Evolutionary conservation across 345 rosid species (phyloP), one percentile per base, ranked within the genome.

Genomic region (Isatis tinctoria): DNA sequence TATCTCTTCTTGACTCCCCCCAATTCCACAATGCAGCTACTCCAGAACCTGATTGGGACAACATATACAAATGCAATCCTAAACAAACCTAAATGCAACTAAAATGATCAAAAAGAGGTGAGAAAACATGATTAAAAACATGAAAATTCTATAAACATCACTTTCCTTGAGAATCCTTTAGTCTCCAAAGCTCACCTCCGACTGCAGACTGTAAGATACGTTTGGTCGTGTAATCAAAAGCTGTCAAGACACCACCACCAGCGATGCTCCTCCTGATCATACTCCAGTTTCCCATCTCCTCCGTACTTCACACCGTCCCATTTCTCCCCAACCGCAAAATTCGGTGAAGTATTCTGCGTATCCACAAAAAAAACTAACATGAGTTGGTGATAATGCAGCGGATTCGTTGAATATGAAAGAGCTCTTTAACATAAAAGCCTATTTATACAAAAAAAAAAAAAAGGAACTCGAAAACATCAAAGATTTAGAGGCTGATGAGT

Each of bases 191-290:
- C 80, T 87, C 89, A 48, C 96, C 98, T 69, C 81, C 54, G 45
- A 91, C 96, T 0, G 96, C 96, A 2, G 81, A 85, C 60, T 89
- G 90, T 60, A 94, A 91, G 14, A 91, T 82, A 49, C 96, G 95
- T 77, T 87, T 94, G 8, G 98, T 87, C 9, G 95, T 88, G 76
- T 91, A 91, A 81, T 94, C 98, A 69, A 91, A 91, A 14, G 97
- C 97, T 13, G 79, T 72, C 58, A 84, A 78, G 0, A 69, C 77
- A 40, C 96, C 90, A 10, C 93, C 89, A 10, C 90, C 95, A 0
- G 85, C 96, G 88, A 72, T 90, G 96, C 6, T 66, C 79, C 24
- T 88, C 85, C 81, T 89, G 92, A 35, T 88, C 75, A 30, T 43
- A 45, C 16, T 75, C 60, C 14, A 66, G 88, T 52, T 88, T 85